Conservation (phyloP, 2,329 filamentous ascomycete species). For the Neofusicoccum kwambonambiense region DNA sequence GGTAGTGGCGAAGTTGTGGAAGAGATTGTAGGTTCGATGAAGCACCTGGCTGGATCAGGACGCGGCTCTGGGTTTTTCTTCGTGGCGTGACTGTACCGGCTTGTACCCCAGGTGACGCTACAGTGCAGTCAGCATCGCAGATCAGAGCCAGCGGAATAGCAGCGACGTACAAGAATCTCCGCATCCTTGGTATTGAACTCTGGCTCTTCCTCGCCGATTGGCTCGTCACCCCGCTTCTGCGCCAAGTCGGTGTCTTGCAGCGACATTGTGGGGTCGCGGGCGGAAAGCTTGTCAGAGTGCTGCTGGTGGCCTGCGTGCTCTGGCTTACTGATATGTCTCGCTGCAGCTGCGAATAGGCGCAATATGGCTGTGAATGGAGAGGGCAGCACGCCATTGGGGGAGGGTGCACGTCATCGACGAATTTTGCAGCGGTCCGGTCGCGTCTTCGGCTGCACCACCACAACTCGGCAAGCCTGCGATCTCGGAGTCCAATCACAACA, state of each 20-base stretch:
- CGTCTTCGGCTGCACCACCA: neutral
- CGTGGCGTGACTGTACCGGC: neutral
- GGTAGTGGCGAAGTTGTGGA: constrained; percentile 12
- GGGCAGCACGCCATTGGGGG: neutral
- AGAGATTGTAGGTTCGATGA: constrained; percentile 13
- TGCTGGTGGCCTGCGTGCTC: neutral
- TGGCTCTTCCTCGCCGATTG: neutral
- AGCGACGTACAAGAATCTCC: neutral
- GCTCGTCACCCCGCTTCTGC: neutral
- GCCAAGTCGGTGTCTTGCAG: neutral
- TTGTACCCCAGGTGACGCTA: constrained; percentile 13
- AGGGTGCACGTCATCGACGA: neutral
- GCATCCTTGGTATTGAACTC: constrained; percentile 6
- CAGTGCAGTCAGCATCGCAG: neutral
- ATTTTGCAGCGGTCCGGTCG: neutral
- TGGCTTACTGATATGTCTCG: neutral
- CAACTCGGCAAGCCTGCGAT: neutral
- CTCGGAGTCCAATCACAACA: neutral
- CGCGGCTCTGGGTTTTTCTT: neutral
- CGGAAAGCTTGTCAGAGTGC: neutral
- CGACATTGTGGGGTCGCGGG: neutral
- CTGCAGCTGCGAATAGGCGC: neutral
- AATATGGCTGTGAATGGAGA: neutral
- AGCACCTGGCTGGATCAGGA: neutral
- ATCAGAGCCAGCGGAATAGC: neutral